phyloP scores from a whole-genome alignment of 148 eudicot species.

The Cornus florida region DNA sequence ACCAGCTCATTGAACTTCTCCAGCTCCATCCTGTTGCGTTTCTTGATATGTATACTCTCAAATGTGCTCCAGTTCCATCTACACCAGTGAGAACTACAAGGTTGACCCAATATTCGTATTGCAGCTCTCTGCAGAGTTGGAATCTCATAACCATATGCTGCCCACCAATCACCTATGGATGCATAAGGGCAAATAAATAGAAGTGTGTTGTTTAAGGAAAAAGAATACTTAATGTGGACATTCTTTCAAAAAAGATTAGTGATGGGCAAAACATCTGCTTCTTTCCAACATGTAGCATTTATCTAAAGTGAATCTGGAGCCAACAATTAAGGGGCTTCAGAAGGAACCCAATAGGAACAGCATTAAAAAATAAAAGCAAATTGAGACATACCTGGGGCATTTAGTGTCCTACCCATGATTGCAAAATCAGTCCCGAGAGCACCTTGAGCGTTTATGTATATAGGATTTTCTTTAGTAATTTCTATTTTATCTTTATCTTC shows the following conservation, averaged over 20 bases:
- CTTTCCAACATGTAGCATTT: not conserved
- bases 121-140: conserved; percentile 40
- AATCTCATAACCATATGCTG: conserved; percentile 40
- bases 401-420: conserved; percentile 36
- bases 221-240: not conserved
- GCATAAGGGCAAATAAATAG: not conserved
- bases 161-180: conserved; percentile 47
- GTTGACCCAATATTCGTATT: conserved; percentile 35
- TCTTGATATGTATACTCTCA: conserved; percentile 27
- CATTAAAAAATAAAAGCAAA: not conserved
- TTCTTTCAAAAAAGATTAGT: not conserved
- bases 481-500: conserved; percentile 36
- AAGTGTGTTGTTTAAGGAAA: not conserved
- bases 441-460: conserved; percentile 44
- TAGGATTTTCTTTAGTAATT: conserved; percentile 38
- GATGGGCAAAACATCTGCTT: not conserved
- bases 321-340: not conserved
- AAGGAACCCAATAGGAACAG: not conserved
- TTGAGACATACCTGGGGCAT: conserved; percentile 34
- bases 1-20: conserved; percentile 32
- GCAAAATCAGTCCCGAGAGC: conserved; percentile 47
- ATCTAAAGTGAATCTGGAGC: not conserved
- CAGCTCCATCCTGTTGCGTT: conserved; percentile 12
- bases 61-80: conserved; percentile 43
- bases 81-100: conserved; percentile 51